phyloP scores from a whole-genome alignment of 179 eudicot species.

The Carnegiea gigantea region DNA sequence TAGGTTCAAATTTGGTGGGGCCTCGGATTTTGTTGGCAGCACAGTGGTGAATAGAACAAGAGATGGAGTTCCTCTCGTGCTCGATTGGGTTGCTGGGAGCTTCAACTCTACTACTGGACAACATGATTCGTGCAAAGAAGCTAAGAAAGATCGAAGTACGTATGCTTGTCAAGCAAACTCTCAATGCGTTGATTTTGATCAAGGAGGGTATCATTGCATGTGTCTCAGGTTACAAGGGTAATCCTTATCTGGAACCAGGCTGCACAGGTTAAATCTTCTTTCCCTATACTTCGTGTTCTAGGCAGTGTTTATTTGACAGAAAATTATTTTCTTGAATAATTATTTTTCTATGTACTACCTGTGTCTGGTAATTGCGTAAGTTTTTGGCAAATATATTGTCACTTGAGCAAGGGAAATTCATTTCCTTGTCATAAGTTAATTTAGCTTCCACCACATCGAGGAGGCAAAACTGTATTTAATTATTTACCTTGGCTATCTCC shows the following conservation, averaged over 20 bases:
- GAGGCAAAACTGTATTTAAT: too few relatives aligned
- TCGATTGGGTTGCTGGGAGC: slow-evolving; percentile 40
- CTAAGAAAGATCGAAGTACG: not conserved
- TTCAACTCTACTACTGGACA: not conserved
- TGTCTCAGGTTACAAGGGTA: slow-evolving; percentile 33
- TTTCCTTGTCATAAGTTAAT: too few relatives aligned
- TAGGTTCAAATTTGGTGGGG: slow-evolving; percentile 18
- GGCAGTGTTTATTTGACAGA: not conserved
- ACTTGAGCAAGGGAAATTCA: too few relatives aligned
- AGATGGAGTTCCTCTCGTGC: slow-evolving; percentile 25
- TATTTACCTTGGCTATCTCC: too few relatives aligned
- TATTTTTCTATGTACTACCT: too few relatives aligned
- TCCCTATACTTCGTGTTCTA: not conserved
- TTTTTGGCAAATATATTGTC: too few relatives aligned
- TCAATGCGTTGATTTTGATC: slow-evolving; percentile 19
- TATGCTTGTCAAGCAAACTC: slow-evolving; percentile 33
- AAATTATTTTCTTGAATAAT: not conserved
- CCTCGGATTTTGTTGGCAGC: slow-evolving; percentile 6
- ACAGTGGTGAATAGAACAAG: not conserved
- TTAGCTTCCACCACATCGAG: too few relatives aligned
- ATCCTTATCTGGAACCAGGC: slow-evolving; percentile 41
- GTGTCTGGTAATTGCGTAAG: too few relatives aligned
- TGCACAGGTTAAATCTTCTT: slow-evolving; percentile 32
- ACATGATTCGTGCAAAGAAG: slow-evolving; percentile 23
- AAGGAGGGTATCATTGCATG: slow-evolving; percentile 46